phyloP scores from a whole-genome alignment of 78 protist species.

The slime mould (Dictyostelium discoideum) region DNA sequence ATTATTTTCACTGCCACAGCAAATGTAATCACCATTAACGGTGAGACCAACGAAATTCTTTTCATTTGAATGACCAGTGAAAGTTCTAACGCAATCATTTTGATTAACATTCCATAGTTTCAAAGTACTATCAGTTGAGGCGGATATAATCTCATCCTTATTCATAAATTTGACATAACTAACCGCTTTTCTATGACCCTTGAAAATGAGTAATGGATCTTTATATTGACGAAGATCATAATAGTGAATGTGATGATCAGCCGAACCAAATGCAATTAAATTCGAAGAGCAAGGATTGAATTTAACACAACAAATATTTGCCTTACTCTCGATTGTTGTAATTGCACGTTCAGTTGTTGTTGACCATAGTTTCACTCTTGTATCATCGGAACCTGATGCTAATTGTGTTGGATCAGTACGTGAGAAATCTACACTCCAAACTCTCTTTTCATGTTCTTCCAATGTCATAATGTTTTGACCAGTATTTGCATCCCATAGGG shows the following conservation, averaged over 20 bases:
- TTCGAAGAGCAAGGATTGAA: conserved; percentile 79
- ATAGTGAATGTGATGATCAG: conserved; percentile 87
- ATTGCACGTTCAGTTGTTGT: conserved; percentile 45
- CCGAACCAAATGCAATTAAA: conserved; percentile 87
- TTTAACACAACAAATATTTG: conserved; percentile 87
- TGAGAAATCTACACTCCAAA: conserved; percentile 88
- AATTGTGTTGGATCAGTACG: conserved; percentile 76
- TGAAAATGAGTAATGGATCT: conserved; percentile 62
- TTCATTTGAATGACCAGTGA: conserved; percentile 88
- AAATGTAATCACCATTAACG: conserved; percentile 80
- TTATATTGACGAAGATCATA: conserved; percentile 82
- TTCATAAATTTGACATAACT: conserved; percentile 86
- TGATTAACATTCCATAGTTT: conserved; percentile 58
- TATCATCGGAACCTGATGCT: conserved; percentile 89
- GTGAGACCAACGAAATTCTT: conserved; percentile 91
- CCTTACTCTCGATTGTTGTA: conserved; percentile 74
- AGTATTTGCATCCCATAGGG: conserved; percentile 84
- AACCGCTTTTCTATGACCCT: conserved; percentile 88
- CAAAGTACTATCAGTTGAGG: conserved; percentile 84
- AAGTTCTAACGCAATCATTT: conserved; percentile 55
- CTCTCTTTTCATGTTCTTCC: conserved; percentile 89
- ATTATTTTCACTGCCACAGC: conserved; percentile 89
- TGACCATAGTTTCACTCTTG: conserved; percentile 85
- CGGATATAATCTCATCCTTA: conserved; percentile 76
- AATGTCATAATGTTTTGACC: conserved; percentile 57